Evolutionary conservation across 2,329 filamentous ascomycete species (phyloP).

Genomic region (Ilyonectria destructans): DNA sequence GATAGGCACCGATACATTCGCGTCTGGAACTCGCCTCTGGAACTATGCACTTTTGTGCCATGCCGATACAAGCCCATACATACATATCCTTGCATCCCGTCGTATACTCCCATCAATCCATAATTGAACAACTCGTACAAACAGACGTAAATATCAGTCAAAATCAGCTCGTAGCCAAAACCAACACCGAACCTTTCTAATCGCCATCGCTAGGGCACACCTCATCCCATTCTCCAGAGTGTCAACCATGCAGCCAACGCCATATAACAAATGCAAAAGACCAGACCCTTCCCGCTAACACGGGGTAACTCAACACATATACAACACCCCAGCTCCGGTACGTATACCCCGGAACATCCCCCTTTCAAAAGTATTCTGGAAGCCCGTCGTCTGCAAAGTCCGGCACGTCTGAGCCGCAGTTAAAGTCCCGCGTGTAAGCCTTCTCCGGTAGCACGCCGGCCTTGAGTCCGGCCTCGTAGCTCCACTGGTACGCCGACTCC

Average conservation of each 20-base stretch:
- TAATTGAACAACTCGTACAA: background rate
- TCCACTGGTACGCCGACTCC: slow-evolving; percentile 90
- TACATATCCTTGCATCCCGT: background rate
- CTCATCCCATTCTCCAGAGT: background rate
- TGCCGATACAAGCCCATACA: background rate
- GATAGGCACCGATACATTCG: background rate
- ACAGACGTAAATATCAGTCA: background rate
- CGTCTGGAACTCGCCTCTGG: background rate
- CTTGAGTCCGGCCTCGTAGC: slow-evolving; percentile 84
- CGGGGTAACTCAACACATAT: background rate
- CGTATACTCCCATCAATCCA: slow-evolving; percentile 1
- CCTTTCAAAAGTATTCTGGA: slow-evolving; percentile 65
- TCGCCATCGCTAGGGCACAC: background rate
- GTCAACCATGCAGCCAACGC: slow-evolving; percentile 3
- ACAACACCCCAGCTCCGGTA: background rate
- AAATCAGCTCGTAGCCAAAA: background rate
- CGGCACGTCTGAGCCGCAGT: slow-evolving; percentile 74
- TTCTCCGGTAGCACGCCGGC: slow-evolving; percentile 86
- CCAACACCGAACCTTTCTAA: slow-evolving; percentile 7
- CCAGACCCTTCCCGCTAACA: background rate
- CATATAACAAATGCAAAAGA: background rate
- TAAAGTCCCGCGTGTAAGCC: slow-evolving; percentile 80
- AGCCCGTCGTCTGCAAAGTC: slow-evolving; percentile 64
- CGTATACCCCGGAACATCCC: slow-evolving; percentile 1
- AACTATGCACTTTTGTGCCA: background rate